Evolutionary conservation across 176 grass and related monocot species (phyloP).

Genomic region (Puccinellia tenuiflora): DNA sequence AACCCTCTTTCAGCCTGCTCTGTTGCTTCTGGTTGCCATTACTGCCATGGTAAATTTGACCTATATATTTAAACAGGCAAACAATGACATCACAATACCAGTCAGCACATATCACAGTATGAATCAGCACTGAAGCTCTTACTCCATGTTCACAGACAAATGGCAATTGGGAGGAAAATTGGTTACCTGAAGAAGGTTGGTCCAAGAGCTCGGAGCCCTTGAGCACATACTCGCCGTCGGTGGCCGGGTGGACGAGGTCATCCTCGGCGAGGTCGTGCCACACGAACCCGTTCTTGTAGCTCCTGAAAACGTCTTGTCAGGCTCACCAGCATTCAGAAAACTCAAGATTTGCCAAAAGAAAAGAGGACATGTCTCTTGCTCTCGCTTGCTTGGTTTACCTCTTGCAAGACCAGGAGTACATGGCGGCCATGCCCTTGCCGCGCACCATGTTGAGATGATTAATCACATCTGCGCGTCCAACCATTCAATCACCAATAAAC

Average conservation of each 20-base stretch:
- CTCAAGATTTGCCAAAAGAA: not conserved
- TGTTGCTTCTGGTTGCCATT: conserved; percentile 52
- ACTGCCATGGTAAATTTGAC: conserved; percentile 34
- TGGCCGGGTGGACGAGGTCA: conserved; percentile 73
- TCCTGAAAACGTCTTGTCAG: conserved; percentile 30
- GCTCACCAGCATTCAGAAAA: not conserved
- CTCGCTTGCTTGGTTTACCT: conserved; percentile 29
- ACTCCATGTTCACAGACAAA: not conserved
- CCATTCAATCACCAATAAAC: not conserved
- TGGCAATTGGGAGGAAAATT: not conserved
- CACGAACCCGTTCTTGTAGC: conserved; percentile 97
- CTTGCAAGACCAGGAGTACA: conserved; percentile 99
- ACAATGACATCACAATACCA: not conserved
- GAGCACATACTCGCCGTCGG: conserved; percentile 84
- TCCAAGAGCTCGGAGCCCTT: conserved; percentile 87
- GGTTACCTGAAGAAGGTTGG: conserved; percentile 57
- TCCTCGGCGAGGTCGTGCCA: conserved; percentile 91
- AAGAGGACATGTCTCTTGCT: not conserved
- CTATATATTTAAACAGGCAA: conserved; percentile 20
- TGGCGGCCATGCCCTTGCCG: conserved; percentile 72
- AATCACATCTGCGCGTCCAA: conserved; percentile 57
- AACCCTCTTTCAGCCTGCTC: conserved; percentile 33
- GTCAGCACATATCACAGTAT: not conserved
- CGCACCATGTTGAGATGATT: conserved; percentile 74
- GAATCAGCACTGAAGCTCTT: not conserved